Evolutionary conservation across 2,329 filamentous ascomycete species (phyloP).

Genomic region (Colletotrichum musae): DNA sequence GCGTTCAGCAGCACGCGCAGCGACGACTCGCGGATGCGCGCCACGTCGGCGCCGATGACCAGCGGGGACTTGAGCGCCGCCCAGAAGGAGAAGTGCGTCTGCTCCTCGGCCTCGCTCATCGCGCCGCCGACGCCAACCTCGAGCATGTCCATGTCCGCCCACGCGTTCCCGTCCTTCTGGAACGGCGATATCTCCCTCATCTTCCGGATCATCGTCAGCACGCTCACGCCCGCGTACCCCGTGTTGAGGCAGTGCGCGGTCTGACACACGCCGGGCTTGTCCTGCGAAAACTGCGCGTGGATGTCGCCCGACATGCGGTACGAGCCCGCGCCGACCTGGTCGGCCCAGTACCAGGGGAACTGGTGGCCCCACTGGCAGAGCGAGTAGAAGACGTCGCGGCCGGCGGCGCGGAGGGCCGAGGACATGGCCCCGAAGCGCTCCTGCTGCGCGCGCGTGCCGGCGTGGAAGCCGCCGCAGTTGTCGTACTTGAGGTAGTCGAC

Average conservation of each 20-base stretch:
- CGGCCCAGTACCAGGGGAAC: constrained; percentile 45
- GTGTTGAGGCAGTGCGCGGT: constrained; percentile 53
- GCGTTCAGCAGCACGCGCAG: constrained; percentile 42
- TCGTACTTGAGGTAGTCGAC: constrained; percentile 69
- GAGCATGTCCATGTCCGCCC: constrained; percentile 58
- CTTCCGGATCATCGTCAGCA: constrained; percentile 51
- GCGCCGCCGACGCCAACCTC: constrained; percentile 54
- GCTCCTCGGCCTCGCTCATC: constrained; percentile 49
- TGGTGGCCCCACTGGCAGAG: constrained; percentile 53
- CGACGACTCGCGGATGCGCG: constrained; percentile 44
- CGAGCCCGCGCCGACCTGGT: constrained; percentile 46
- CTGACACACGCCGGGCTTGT: constrained; percentile 46
- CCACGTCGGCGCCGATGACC: constrained; percentile 57
- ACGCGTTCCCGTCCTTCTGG: constrained; percentile 47
- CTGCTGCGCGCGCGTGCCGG: constrained; percentile 63
- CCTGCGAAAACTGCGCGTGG: constrained; percentile 46
- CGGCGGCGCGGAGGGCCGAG: constrained; percentile 49
- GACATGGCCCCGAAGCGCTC: constrained; percentile 55
- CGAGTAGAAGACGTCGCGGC: constrained; percentile 50
- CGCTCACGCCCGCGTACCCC: constrained; percentile 50
- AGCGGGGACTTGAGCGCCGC: constrained; percentile 61
- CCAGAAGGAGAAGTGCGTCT: constrained; percentile 62
- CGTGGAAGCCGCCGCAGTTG: constrained; percentile 64
- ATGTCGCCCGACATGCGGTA: constrained; percentile 53
- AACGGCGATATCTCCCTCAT: constrained; percentile 52